Evolutionary conservation across 441 rosid genomes (phyloP), one percentile per base, ranked within the genome.

Genomic region (Melastoma candidum): DNA sequence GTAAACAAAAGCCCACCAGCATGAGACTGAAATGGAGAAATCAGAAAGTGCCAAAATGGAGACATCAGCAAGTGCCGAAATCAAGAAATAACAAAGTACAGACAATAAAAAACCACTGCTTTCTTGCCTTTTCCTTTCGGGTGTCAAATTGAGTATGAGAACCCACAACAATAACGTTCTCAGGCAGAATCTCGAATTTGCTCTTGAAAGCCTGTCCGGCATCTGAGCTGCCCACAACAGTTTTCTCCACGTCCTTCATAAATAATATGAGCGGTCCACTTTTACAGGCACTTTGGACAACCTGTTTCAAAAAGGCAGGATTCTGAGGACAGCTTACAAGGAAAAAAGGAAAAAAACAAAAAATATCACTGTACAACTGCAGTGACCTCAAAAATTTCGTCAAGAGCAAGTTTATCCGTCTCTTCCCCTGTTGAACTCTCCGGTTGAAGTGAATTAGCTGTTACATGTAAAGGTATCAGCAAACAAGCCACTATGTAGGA

Each of bases 1-100:
- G 99, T 94, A 63, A 94, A 90, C 57, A 94, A 58, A 79, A 94
- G 90, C 27, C 97, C 90, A 29, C 99, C 96, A 46, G 96, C 87
- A 69, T 90, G 96, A 41, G 96, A 82, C 99, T 94, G 83, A 60
- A 77, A 51, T 67, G 48, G 29, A 52, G 58, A 43, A 58, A 32
- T 32, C 41, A 32, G 41, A 6, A 8, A 32, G 7, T 32, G 41
- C 41, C 5, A 1, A 17, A 17, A 17, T 17, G 22, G 22, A 17
- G 22, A 17, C 22, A 17, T 17, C 22, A 17, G 22, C 22, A 17
- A 17, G 22, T 17, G 22, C 22, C 22, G 22, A 32, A 32, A 32
- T 32, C 41, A 26, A 26, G 51, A 72, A 45, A 32, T 7, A 17
- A 12, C 7, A 50, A 51, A 27, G 36, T 53, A 49, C 41, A 32